Base-by-base conservation (phyloP, 1,139 yeast genomes). In the Lodderomyces theae region DNA sequence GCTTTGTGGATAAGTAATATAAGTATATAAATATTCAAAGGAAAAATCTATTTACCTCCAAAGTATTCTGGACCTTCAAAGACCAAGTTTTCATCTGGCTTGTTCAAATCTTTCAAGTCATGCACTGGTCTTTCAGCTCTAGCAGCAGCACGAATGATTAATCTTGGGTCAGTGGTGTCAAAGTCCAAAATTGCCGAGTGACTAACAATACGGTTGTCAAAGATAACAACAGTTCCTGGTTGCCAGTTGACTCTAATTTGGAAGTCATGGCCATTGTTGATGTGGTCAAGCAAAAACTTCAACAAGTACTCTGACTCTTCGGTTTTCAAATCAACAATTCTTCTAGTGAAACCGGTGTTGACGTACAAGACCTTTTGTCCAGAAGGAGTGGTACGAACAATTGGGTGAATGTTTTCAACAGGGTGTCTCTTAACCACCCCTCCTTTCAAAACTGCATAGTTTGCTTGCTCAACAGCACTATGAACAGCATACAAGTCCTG, bases 401-500 rank as follows among this genome's bases (percentile, higher is more conserved):
- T 60, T 11, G 89, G 89, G 54, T 83, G 90, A 44, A 72, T 70
- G 40, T 74, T 70, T 19, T 75, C 69, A 19, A 81, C 77, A 2
- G 86, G 79, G 34, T 67, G 72, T 50, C 86, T 74, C 59, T 87
- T 77, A 48, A 80, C 85, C 38, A 80, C 69, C 26, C 81, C 79
- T 12, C 87, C 88, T 35, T 64, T 67, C 10, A 60, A 57, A 39
- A 64, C 59, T 3, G 88, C 70, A 51, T 72, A 77, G 5, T 60
- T 60, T 2, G 89, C 89, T 62, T 83, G 90, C 41, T 81, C 86
- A 33, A 64, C 73, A 1, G 86, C 82, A n/a, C 86, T 75, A 57
- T 84, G 89, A 37, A 77, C 61, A 7, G 82, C 89, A 44, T 77
- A 72, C 47, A 80, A 69, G 4, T 79, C 77, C 41, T 74, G 76